Base-by-base conservation (phyloP, 176 grass and related monocot genomes). In the Bothriochloa decipiens region DNA sequence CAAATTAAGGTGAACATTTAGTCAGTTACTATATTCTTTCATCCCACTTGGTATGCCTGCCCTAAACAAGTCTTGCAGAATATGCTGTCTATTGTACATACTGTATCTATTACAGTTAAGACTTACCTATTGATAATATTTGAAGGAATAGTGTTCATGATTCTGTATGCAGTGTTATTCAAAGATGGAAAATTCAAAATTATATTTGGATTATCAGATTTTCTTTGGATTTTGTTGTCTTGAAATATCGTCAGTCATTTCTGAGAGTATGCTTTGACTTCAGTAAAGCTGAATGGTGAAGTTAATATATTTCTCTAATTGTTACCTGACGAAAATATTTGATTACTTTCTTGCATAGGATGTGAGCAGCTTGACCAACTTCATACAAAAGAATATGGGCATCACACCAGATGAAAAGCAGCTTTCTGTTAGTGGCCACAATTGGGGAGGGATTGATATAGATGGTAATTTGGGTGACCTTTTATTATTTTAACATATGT, bases 371-470 rank as follows among this genome's bases (percentile, higher is more conserved):
- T 85, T 99, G 70, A 92, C 82, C 49, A 96, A 80, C 27, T 99
- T 35, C 33, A 4, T 35, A 35, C 1, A 35, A 35, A 35, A 35
- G 1, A 35, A 35, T 35, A 35, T 35, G 33, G 33, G 33, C 33
- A 35, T 35, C 1, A 35, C 33, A 52, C 81, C 93, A 78, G 91
- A 94, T 78, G 97, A 99, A 74, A 99, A 96, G 20, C 93, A 99
- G 75, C 91, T 99, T 89, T 96, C 91, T 86, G 81, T 94, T 70
- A 89, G 61, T 76, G 97, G 93, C 25, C 91, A 89, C 76, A 96
- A 99, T 55, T 96, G 91, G 91, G 97, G 97, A 84, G 76, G 65
- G 18, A 67, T 99, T 66, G 97, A 96, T 86, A 85, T 96, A 89
- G 89, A 91, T 66, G 97, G 97, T 99, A 81, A 70, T 73, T 55